phyloP scores from a whole-genome alignment of 2,329 filamentous ascomycete genomes.

The Capronia americana region DNA sequence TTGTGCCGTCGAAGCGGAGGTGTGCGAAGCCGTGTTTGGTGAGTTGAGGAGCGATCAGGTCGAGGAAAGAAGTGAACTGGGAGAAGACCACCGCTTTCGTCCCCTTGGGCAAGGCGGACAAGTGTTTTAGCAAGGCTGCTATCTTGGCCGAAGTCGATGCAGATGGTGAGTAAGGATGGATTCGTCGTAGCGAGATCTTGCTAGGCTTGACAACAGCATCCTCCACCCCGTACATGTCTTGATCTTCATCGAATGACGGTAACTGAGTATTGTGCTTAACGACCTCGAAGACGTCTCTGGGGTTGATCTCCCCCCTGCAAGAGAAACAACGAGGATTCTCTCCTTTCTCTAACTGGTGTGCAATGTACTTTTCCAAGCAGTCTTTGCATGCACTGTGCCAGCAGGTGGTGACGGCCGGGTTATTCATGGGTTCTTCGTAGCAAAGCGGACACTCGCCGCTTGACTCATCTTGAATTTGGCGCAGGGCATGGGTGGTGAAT shows the following conservation, averaged over 20 bases:
- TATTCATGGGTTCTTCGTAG: constrained; percentile 91
- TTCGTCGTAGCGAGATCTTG: constrained; percentile 66
- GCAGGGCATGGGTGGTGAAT: constrained; percentile 85
- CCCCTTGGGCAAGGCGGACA: constrained; percentile 71
- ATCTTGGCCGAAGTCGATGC: constrained; percentile 79
- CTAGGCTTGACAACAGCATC: constrained; percentile 47
- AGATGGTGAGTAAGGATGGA: constrained; percentile 67
- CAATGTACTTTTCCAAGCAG: constrained; percentile 88
- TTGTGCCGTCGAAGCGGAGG: constrained; percentile 88
- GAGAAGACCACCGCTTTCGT: constrained; percentile 94
- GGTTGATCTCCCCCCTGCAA: constrained; percentile 82
- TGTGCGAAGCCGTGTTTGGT: constrained; percentile 73
- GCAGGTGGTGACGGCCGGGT: constrained; percentile 92
- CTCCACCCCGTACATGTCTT: constrained; percentile 47
- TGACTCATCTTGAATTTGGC: constrained; percentile 89
- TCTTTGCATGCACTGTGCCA: constrained; percentile 98
- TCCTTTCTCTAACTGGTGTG: constrained; percentile 79
- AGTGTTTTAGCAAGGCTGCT: constrained; percentile 74
- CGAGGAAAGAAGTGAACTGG: constrained; percentile 95
- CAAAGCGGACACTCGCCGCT: constrained; percentile 93
- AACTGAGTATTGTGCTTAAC: constrained; percentile 65
- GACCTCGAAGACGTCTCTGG: constrained; percentile 89
- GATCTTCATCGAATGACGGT: constrained; percentile 50
- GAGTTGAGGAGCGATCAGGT: constrained; percentile 85
- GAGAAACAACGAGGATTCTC: constrained; percentile 84